Percentiles rank a stretch among this genome's conserved stretches.
Conservation (phyloP, 345 rosid species). For the Murraya paniculata region DNA sequence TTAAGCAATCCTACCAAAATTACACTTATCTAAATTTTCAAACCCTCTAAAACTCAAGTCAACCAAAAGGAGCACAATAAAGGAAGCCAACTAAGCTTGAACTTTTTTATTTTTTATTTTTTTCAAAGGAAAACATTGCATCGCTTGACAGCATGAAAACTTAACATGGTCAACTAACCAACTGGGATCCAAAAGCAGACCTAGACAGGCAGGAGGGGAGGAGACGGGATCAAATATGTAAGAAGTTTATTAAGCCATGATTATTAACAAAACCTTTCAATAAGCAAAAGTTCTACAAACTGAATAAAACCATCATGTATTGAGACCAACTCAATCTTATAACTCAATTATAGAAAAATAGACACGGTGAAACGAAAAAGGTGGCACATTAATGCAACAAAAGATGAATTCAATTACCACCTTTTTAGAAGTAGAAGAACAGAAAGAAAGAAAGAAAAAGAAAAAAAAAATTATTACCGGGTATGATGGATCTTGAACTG, state of each 20-base stretch:
- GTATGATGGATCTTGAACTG: constrained; percentile 98
- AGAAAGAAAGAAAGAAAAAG: background rate
- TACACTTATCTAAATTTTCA: background rate
- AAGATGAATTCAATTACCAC: background rate
- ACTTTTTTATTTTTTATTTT: background rate
- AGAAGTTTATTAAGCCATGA: background rate
- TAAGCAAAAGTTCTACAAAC: background rate
- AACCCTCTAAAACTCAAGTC: background rate
- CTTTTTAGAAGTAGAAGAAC: background rate
- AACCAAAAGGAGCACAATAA: background rate
- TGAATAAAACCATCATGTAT: background rate
- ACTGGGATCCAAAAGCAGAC: background rate
- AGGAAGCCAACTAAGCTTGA: background rate
- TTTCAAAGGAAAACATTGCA: background rate
- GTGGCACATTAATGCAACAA: background rate
- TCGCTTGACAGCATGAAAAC: background rate
- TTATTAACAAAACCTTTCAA: background rate
- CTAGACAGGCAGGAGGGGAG: background rate
- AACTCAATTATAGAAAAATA: background rate
- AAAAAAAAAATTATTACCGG: constrained; percentile 53
- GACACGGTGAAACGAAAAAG: background rate
- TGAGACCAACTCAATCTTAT: background rate
- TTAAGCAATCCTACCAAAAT: background rate
- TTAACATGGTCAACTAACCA: background rate
- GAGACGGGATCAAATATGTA: background rate